phyloP scores from a whole-genome alignment of 768 basidiomycete species.

The Austroboletus festivus region DNA sequence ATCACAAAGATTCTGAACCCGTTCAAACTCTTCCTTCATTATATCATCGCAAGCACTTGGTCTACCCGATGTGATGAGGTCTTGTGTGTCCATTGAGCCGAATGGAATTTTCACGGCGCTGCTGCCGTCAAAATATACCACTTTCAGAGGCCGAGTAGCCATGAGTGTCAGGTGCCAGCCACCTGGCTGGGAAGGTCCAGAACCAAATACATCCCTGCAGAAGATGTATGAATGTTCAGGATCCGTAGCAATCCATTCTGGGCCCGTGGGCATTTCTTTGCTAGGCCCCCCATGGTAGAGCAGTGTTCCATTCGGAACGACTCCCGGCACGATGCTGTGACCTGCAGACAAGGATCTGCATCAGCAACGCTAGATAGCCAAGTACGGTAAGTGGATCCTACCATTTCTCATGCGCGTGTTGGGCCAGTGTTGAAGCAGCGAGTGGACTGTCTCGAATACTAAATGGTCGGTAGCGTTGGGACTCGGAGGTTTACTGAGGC shows the following conservation, averaged over 20 bases:
- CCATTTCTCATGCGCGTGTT: conserved; percentile 47
- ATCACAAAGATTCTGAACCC: conserved; percentile 39
- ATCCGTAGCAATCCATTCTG: conserved; percentile 35
- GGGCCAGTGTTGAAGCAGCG: conserved; percentile 42
- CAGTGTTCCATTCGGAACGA: conserved; percentile 34
- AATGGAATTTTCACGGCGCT: conserved; percentile 42
- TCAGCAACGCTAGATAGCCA: conserved; percentile 16
- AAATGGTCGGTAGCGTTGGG: conserved; percentile 27
- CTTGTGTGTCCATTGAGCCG: conserved; percentile 47
- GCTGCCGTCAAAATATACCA: conserved; percentile 53
- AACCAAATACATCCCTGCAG: conserved; percentile 17
- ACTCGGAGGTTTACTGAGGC: conserved; percentile 19
- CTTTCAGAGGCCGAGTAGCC: conserved; percentile 34
- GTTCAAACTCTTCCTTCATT: too few species aligned
- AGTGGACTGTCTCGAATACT: conserved; percentile 25
- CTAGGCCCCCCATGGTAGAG: conserved; percentile 32
- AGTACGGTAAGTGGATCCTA: conserved; percentile 14
- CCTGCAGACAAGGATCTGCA: conserved; percentile 15
- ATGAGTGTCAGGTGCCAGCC: conserved; percentile 20
- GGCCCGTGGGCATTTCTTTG: conserved; percentile 24
- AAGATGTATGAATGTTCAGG: conserved; percentile 39
- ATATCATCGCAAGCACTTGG: conserved; percentile 32
- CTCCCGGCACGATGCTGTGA: conserved; percentile 30
- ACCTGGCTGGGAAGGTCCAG: neutral
- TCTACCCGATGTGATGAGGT: conserved; percentile 43